These are phyloP conservation scores for Silybum marianum DNA, from an alignment of 129 eudicot species.

Conservation along the genomic window DNA sequence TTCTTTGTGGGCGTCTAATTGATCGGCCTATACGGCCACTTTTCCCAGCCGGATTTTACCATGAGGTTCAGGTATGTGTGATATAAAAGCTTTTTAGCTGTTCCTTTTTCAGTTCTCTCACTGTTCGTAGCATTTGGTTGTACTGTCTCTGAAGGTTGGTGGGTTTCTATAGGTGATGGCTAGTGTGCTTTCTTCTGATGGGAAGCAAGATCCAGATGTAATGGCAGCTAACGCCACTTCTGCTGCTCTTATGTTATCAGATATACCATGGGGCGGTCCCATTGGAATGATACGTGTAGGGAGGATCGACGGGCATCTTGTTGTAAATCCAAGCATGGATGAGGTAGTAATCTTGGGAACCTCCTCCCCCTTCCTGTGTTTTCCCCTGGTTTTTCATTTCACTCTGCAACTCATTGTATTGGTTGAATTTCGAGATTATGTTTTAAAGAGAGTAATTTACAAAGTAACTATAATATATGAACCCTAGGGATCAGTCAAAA, in stretches of 20 bases:
- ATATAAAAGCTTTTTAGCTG: conserved; percentile 1
- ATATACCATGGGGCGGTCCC: conserved; percentile 98
- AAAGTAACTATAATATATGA: neutral
- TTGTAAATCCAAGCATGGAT: conserved; percentile 93
- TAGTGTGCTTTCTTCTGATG: conserved; percentile 96
- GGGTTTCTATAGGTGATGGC: conserved; percentile 66
- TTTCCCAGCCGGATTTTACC: conserved; percentile 92
- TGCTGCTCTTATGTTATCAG: conserved; percentile 97
- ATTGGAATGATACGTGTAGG: conserved; percentile 96
- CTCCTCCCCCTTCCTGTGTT: neutral
- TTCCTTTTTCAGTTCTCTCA: neutral
- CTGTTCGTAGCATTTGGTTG: neutral
- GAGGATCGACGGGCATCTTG: conserved; percentile 74
- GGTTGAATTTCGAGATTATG: neutral
- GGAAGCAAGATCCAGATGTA: conserved; percentile 97
- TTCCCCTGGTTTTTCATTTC: neutral
- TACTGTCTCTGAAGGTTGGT: neutral
- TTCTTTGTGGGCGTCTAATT: conserved; percentile 87
- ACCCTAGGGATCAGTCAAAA: neutral
- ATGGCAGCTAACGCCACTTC: conserved; percentile 99
- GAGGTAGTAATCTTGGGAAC: conserved; percentile 71
- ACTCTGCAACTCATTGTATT: neutral
- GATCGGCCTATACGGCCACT: conserved; percentile 96
- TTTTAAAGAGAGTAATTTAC: neutral
- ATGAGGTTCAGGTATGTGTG: conserved; percentile 75